Base-by-base conservation (phyloP, 129 eudicot species). In the Solidago caesia region DNA sequence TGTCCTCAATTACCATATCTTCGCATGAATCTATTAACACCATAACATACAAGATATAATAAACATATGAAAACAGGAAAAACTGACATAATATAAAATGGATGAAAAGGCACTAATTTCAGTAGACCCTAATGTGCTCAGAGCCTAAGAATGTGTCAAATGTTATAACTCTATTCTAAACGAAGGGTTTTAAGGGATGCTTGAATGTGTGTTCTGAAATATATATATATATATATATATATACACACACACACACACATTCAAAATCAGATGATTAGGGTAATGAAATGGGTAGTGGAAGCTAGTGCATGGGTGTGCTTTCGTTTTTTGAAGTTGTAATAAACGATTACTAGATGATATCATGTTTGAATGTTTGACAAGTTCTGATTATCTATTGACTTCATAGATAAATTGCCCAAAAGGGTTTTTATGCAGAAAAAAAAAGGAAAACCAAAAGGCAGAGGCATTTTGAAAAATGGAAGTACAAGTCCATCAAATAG, bases 1-100 rank as follows among this genome's bases (percentile, higher is more conserved):
- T 83, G 85, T 94, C 90, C 84, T 94, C 99, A n/a, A 94, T 94
- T 39, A 94, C 21, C 99, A 94, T 84, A 75, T 94, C 97, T 79
- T 91, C 93, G 43, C 99, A 94, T 15, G 99, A 94, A 85, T 94
- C 99, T 94, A 88, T 72, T 67, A 16, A 72, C 58, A 51, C 55
- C 61, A 79, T 44, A 39, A 44, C 70, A 85, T 61, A 39, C 60
- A 77, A 45, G 4, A 61, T 61, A 77, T 25, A 60, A 26, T 70
- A 21, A 60, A 47, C 29, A 29, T 26, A 59, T 13, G 10, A 10
- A 6, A 27, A 26, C 44, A 70, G 41, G 68, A 44, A 60, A 41
- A 47, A 33, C 7, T 0, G 10, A 27, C 7, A 59, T n/a, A 2
- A 47, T 44, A 44, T 26, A 62, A 33, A 64, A 71, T 14, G 26